Conservation (phyloP, 2,329 filamentous ascomycete genomes). For the Sarocladium brachiariae region DNA sequence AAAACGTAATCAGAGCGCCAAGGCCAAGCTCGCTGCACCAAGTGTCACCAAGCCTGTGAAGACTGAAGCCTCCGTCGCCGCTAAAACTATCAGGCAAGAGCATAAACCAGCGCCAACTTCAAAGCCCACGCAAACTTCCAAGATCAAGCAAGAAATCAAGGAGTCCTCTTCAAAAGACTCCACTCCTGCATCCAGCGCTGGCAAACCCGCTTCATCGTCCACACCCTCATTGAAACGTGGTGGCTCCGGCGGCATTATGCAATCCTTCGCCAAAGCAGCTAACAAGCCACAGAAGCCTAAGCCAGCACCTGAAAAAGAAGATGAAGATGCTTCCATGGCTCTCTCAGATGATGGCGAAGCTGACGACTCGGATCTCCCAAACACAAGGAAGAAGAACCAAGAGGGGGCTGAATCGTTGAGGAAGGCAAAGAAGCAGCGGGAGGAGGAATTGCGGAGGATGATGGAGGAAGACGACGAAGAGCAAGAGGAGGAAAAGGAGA, state of each 20-base stretch:
- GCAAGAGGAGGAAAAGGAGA: constrained; percentile 32
- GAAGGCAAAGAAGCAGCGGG: constrained; percentile 28
- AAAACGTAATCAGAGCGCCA: constrained; percentile 35
- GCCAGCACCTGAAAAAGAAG: constrained; percentile 21
- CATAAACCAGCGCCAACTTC: constrained; percentile 16
- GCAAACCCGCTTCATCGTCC: constrained; percentile 19
- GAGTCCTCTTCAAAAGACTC: constrained; percentile 17
- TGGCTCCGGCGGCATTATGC: constrained; percentile 60
- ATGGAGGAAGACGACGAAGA: constrained; percentile 42
- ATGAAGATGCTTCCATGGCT: constrained; percentile 23
- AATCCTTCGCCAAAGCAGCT: constrained; percentile 64
- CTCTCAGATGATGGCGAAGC: constrained; percentile 35
- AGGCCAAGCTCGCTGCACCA: constrained; percentile 12
- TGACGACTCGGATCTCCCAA: constrained; percentile 28
- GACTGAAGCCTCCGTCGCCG: constrained; percentile 12
- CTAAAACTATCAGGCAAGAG: constrained; percentile 15
- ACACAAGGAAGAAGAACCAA: constrained; percentile 18
- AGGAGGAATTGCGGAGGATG: constrained; percentile 33
- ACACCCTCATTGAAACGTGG: constrained; percentile 45
- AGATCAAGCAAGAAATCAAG: constrained; percentile 12
- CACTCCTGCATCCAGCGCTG: constrained; percentile 19
- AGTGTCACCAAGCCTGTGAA: constrained; percentile 18
- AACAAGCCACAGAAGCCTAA: constrained; percentile 43
- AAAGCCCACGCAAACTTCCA: constrained; percentile 10
- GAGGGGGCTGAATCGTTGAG: constrained; percentile 17